A percentile compares a stretch with the other conserved stretches of the same genome.
These are phyloP conservation scores for Botryosphaeria dothidea DNA, from an alignment of 2,329 filamentous ascomycete genomes.

Conservation along the genomic window DNA sequence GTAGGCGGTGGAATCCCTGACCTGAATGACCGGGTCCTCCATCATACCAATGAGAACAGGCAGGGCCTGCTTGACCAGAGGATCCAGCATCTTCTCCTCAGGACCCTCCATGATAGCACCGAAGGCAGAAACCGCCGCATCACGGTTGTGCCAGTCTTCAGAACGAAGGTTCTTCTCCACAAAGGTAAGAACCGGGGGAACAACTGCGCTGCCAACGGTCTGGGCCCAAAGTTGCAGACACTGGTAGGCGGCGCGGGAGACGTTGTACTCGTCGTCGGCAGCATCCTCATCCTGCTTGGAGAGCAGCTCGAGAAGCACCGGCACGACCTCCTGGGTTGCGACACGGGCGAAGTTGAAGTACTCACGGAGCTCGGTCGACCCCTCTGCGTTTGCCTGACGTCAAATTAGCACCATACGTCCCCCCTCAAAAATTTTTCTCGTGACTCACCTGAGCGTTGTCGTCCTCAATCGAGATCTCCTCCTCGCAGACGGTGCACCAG, in stretches of 20 bases:
- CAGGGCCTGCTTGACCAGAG: conserved; percentile 92
- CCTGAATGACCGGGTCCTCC: conserved; percentile 84
- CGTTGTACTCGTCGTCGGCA: conserved; percentile 94
- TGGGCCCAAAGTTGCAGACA: conserved; percentile 94
- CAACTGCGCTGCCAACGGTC: conserved; percentile 81
- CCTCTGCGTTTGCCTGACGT: conserved; percentile 63
- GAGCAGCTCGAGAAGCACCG: conserved; percentile 82
- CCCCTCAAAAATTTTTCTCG: neutral
- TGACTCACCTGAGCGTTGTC: conserved; percentile 76
- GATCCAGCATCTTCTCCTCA: conserved; percentile 86
- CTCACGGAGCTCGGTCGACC: conserved; percentile 78
- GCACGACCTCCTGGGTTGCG: conserved; percentile 90
- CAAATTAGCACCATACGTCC: neutral
- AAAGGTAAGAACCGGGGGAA: conserved; percentile 83
- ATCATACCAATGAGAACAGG: conserved; percentile 90
- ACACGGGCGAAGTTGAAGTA: conserved; percentile 97
- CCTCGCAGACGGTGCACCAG: conserved; percentile 99
- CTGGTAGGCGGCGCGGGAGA: conserved; percentile 92
- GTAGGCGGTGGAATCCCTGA: conserved; percentile 94
- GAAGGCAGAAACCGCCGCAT: conserved; percentile 95
- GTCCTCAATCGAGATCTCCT: conserved; percentile 96
- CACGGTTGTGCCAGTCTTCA: conserved; percentile 92
- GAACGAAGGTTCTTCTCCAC: conserved; percentile 87
- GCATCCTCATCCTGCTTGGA: conserved; percentile 99
- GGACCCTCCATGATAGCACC: conserved; percentile 99